Conservation (phyloP, 2,329 filamentous ascomycete genomes). For the Penicillium janthinellum region DNA sequence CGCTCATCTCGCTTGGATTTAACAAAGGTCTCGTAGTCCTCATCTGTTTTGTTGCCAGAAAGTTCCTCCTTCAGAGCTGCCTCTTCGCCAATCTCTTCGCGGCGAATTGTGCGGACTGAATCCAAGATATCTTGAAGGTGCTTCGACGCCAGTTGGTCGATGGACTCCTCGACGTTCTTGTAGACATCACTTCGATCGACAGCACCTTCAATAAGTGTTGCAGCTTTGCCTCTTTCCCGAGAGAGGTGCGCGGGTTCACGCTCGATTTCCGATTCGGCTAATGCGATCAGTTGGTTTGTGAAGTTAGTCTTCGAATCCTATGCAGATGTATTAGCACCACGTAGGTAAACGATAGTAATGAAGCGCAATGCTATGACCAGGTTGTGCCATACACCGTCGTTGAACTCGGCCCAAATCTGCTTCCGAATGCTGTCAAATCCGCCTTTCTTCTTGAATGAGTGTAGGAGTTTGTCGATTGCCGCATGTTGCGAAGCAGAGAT, state of each 20-base stretch:
- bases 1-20: constrained; percentile 55
- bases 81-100: constrained; percentile 61
- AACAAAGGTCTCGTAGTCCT: constrained; percentile 59
- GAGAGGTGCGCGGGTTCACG: constrained; percentile 62
- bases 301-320: constrained; percentile 58
- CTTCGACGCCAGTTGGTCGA: constrained; percentile 57
- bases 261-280: constrained; percentile 64
- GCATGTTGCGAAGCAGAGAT: constrained; percentile 60
- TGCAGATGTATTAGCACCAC: constrained; percentile 14
- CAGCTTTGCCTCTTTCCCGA: constrained; percentile 63
- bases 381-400: constrained; percentile 50
- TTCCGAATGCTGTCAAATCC: constrained; percentile 65
- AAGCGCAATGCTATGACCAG: background rate
- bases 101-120: constrained; percentile 59
- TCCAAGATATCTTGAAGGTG: constrained; percentile 57
- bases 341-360: constrained; percentile 2
- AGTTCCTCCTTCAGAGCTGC: constrained; percentile 56
- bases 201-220: constrained; percentile 64
- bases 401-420: constrained; percentile 61
- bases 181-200: constrained; percentile 66
- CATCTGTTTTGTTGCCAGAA: constrained; percentile 61
- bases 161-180: constrained; percentile 56
- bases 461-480: constrained; percentile 62
- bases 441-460: constrained; percentile 68
- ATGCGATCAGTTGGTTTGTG: constrained; percentile 54